Evolutionary conservation across 768 basidiomycete genomes (phyloP), one percentile per base, ranked within the genome.

Genomic region (Tulasnella sp.): DNA sequence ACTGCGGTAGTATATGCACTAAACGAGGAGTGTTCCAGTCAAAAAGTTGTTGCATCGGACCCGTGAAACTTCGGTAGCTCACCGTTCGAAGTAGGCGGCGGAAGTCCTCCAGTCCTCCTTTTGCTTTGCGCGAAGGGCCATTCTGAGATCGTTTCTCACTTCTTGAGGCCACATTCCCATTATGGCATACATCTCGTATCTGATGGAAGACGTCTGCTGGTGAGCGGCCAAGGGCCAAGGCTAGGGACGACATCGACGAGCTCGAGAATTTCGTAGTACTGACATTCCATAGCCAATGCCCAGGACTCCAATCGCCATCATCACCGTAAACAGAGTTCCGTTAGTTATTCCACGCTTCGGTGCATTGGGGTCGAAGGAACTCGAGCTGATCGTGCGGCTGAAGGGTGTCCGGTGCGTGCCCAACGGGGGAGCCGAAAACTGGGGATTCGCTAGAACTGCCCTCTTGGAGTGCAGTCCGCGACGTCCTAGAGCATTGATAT

Each of bases 201-300:
- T 72, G 19, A 29, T 26, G 11, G 4, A 39, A 26, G 7, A 6
- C 22, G 2, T 32, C 26, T 16, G 42, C 42, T 16, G 41, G 35
- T 35, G 11, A 41, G 29, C 1, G 36, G 34, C 14, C n/a, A 40
- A n/a, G 19, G 36, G 26, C 11, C 62, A 7, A 65, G 47, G 32
- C 6, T 34, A 5, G n/a, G 1, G n/a, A n/a, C n/a, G n/a, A n/a
- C n/a, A n/a, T n/a, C n/a, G n/a, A n/a, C n/a, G n/a, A n/a, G n/a
- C n/a, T n/a, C n/a, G n/a, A 42, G n/a, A 63, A 29, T 72, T 32
- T 9, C 14, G 16, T 36, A 14, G 5, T 35, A 70, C 69, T 52
- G 16, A 72, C 71, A 65, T 42, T 39, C 62, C 71, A 65, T 72
- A 65, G 16, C 71, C 71, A 7, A 72, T 41, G 19, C 62, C 71